Evolutionary conservation across 2,329 filamentous ascomycete species (phyloP).

Genomic region (Cladosporium sphaerospermum): DNA sequence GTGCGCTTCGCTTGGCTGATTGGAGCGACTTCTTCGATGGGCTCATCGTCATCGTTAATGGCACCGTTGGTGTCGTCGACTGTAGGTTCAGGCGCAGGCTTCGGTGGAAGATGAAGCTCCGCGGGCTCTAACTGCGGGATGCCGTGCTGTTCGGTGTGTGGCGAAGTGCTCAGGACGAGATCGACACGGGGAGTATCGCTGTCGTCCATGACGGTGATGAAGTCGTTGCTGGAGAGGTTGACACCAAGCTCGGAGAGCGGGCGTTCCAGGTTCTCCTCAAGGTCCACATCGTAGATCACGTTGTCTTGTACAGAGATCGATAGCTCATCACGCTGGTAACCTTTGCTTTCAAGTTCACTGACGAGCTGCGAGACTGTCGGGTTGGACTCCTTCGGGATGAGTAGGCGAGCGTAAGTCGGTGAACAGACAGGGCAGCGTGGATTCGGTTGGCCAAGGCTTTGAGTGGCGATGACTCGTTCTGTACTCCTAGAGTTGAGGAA

Average conservation of each 20-base stretch:
- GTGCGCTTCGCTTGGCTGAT: background rate
- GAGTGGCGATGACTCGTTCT: conserved; percentile 53
- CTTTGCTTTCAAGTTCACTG: conserved; percentile 67
- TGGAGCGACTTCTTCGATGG: background rate
- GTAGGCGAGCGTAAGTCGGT: conserved; percentile 23
- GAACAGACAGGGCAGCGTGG: conserved; percentile 74
- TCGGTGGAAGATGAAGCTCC: background rate
- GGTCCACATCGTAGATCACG: conserved; percentile 82
- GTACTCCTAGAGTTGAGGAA: conserved; percentile 66
- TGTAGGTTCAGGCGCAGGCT: background rate
- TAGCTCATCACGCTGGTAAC: conserved; percentile 65
- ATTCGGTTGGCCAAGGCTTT: conserved; percentile 59
- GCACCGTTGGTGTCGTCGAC: background rate
- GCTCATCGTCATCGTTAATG: conserved; percentile 7
- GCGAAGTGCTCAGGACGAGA: conserved; percentile 52
- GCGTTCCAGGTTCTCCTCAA: conserved; percentile 78
- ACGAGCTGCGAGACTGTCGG: conserved; percentile 77
- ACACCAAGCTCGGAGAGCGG: conserved; percentile 74
- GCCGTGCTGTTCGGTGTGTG: background rate
- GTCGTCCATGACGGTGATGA: conserved; percentile 78
- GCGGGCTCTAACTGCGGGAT: background rate
- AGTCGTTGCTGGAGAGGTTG: conserved; percentile 54
- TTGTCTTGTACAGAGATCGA: conserved; percentile 67
- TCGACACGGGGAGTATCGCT: conserved; percentile 77
- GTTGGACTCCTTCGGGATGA: conserved; percentile 27